These are phyloP conservation scores for Paecilomyces fulvus DNA, from an alignment of 2,329 filamentous ascomycete species.

Conservation along the genomic window DNA sequence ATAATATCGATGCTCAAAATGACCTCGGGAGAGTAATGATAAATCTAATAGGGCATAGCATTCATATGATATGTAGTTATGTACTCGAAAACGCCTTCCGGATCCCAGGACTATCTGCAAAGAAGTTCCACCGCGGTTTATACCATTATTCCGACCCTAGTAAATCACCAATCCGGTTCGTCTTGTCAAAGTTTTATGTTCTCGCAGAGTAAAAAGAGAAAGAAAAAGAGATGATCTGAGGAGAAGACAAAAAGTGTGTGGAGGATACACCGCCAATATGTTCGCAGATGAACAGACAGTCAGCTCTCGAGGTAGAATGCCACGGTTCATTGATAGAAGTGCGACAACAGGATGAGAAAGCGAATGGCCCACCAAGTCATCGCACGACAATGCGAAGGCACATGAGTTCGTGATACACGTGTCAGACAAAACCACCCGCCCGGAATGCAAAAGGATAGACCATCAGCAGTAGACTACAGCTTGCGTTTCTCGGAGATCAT, in stretches of 20 bases:
- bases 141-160: not conserved
- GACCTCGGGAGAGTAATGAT: not conserved
- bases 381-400: not conserved
- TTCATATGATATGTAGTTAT: not conserved
- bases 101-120: not conserved
- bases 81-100: not conserved
- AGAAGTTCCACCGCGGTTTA: not conserved
- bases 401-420: not conserved
- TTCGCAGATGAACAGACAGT: not conserved
- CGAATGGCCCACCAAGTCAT: not conserved
- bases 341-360: not conserved
- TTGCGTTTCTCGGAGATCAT: not conserved
- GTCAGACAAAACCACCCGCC: not conserved
- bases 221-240: not conserved
- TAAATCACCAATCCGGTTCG: not conserved
- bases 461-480: not conserved
- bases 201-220: not conserved
- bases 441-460: not conserved
- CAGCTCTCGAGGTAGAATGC: not conserved
- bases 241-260: not conserved
- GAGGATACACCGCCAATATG: not conserved
- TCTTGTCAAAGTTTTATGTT: not conserved
- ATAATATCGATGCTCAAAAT: not conserved
- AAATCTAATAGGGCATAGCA: not conserved
- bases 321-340: not conserved